Evolutionary conservation across 2,329 filamentous ascomycete species (phyloP).

Genomic region (Neonectria ditissima): DNA sequence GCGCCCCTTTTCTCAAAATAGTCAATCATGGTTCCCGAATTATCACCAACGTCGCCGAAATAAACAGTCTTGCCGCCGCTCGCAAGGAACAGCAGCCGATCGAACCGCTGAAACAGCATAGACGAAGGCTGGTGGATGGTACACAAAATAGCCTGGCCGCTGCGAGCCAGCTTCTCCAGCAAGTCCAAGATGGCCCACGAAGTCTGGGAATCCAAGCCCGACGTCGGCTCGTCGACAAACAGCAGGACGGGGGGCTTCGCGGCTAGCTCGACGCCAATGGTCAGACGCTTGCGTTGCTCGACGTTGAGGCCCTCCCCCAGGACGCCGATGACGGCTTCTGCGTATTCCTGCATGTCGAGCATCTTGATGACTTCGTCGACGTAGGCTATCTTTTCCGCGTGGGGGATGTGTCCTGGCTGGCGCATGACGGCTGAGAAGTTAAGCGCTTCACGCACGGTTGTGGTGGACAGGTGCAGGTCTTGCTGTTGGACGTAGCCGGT

Average conservation of each 20-base stretch:
- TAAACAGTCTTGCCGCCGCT: conserved; percentile 73
- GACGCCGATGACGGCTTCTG: conserved; percentile 70
- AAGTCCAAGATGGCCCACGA: conserved; percentile 71
- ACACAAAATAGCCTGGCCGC: conserved; percentile 61
- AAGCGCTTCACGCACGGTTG: conserved; percentile 85
- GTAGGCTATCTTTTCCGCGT: conserved; percentile 81
- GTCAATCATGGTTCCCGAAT: conserved; percentile 63
- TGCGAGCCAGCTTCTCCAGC: conserved; percentile 66
- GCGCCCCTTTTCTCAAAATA: conserved; percentile 75
- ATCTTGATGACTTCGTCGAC: conserved; percentile 81
- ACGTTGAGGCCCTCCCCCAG: conserved; percentile 69
- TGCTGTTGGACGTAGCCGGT: conserved; percentile 91
- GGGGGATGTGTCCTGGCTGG: conserved; percentile 75
- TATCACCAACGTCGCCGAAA: conserved; percentile 71
- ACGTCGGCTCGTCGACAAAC: conserved; percentile 69
- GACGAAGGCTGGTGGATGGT: conserved; percentile 65
- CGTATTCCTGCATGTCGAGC: conserved; percentile 72
- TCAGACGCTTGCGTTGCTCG: conserved; percentile 69
- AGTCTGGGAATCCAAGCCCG: conserved; percentile 69
- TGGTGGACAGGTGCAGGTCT: conserved; percentile 83
- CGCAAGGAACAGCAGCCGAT: conserved; percentile 70
- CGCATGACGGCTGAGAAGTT: conserved; percentile 86
- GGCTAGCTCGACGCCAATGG: conserved; percentile 67
- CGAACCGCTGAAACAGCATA: conserved; percentile 63
- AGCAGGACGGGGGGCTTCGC: conserved; percentile 66